phyloP scores from a whole-genome alignment of 345 rosid species.

The Eucalyptus lansdowneana region DNA sequence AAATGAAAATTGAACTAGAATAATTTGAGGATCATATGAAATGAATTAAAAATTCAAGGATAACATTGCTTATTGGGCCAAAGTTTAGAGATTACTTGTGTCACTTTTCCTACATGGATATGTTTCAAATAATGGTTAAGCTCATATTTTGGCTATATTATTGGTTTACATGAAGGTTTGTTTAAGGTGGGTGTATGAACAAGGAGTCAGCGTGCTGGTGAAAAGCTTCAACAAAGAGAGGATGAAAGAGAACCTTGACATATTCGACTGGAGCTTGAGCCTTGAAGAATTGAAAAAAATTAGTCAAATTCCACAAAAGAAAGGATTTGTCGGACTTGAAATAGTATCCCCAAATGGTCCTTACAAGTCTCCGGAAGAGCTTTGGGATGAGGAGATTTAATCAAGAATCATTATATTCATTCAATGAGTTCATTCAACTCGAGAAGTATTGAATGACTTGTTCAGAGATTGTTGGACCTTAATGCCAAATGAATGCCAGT shows the following conservation, averaged over 20 bases:
- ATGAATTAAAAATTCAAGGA: too few relatives aligned
- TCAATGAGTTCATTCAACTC: background rate
- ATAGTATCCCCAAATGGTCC: slow-evolving; percentile 1
- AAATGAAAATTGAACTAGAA: background rate
- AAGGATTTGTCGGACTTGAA: background rate
- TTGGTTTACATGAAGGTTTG: background rate
- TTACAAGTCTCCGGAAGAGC: slow-evolving; percentile 1
- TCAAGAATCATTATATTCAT: background rate
- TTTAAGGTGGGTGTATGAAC: slow-evolving; percentile 23
- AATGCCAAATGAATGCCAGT: background rate
- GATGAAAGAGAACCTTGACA: slow-evolving; percentile 6
- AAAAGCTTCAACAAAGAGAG: slow-evolving; percentile 2
- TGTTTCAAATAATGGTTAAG: background rate
- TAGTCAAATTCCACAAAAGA: slow-evolving; percentile 3
- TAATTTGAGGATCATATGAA: background rate
- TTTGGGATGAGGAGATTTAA: slow-evolving; percentile 18
- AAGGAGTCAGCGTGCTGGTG: slow-evolving; percentile 8
- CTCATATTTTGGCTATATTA: background rate
- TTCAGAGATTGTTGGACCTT: background rate
- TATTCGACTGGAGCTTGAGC: slow-evolving; percentile 14
- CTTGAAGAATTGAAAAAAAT: slow-evolving; percentile 2
- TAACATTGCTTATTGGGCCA: too few relatives aligned
- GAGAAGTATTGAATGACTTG: background rate
- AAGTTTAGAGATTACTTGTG: too few relatives aligned
- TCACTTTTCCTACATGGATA: background rate